phyloP scores from a whole-genome alignment of 225 moss, liverwort and hornwort species.

The Polytrichum formosum region DNA sequence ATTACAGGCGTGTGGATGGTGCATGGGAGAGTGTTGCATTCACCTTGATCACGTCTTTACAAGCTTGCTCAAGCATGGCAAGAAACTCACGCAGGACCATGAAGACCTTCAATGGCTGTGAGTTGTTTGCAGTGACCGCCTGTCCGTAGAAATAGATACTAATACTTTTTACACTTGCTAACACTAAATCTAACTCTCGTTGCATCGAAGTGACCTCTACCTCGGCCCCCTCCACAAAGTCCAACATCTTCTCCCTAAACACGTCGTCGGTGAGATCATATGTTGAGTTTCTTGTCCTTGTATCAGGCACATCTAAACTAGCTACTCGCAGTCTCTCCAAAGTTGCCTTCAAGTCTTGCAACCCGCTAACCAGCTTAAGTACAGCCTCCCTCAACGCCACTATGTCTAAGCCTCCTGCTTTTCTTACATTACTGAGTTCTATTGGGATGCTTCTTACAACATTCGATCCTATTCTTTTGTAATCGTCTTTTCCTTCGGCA shows the following conservation, averaged over 20 bases:
- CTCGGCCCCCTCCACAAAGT: conserved; percentile 60
- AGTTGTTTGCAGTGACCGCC: conserved; percentile 39
- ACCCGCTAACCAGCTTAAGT: conserved; percentile 43
- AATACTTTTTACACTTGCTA: conserved; percentile 66
- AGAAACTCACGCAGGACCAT: conserved; percentile 75
- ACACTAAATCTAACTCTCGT: conserved; percentile 41
- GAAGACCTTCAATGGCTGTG: conserved; percentile 66
- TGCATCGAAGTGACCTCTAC: conserved; percentile 45
- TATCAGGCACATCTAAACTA: conserved; percentile 16
- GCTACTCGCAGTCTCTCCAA: conserved; percentile 37
- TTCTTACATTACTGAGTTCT: conserved; percentile 64
- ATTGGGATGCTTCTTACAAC: conserved; percentile 51
- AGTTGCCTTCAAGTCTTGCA: conserved; percentile 39
- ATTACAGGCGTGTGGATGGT: conserved; percentile 19
- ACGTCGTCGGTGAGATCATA: conserved; percentile 63
- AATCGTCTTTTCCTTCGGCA: conserved; percentile 14
- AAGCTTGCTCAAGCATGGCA: conserved; percentile 69
- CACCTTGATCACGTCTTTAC: conserved; percentile 57
- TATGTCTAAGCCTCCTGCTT: conserved; percentile 63
- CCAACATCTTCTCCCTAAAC: conserved; percentile 62
- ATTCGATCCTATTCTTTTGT: conserved; percentile 52
- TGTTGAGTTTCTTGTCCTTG: conserved; percentile 26
- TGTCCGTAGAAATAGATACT: conserved; percentile 79
- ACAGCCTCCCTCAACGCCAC: conserved; percentile 36
- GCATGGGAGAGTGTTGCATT: background rate